Percentiles rank a stretch among this genome's conserved stretches.
Evolutionary conservation across 805 yeast species (phyloP).

Genomic region (Starmerella sp.): DNA sequence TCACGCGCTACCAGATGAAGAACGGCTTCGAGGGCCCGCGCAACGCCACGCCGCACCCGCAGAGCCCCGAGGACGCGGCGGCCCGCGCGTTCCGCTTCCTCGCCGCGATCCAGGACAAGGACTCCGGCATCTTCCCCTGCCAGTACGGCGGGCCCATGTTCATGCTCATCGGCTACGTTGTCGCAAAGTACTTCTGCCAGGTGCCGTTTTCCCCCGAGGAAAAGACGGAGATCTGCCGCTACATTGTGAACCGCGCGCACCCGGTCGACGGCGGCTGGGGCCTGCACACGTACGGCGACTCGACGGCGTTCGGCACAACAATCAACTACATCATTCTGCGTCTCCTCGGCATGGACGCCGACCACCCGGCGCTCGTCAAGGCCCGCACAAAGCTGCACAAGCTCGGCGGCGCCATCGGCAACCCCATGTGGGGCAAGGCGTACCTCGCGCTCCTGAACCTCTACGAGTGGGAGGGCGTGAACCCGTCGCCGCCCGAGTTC

Average conservation of each 20-base stretch:
- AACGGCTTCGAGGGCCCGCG: constrained; percentile 20
- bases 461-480: constrained; percentile 92
- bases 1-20: constrained; percentile 25
- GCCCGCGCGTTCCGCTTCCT: constrained; percentile 65
- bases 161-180: constrained; percentile 82
- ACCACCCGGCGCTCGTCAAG: constrained; percentile 64
- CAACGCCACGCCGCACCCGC: constrained; percentile 21
- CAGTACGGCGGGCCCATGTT: constrained; percentile 98
- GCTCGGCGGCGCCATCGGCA: constrained; percentile 80
- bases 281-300: constrained; percentile 77
- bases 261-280: constrained; percentile 99
- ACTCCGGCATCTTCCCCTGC: constrained; percentile 77
- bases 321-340: constrained; percentile 77
- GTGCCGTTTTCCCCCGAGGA: constrained; percentile 57
- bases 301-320: constrained; percentile 90
- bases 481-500: constrained; percentile 94
- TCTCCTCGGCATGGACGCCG: constrained; percentile 59
- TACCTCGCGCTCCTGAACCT: constrained; percentile 74
- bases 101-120: constrained; percentile 54
- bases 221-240: constrained; percentile 63
- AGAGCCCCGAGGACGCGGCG: constrained; percentile 37
- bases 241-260: constrained; percentile 81
- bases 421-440: constrained; percentile 96
- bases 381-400: constrained; percentile 60
- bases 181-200: constrained; percentile 57